Conservation (phyloP, 2,329 filamentous ascomycete species). For the Trichoderma simmonsii region DNA sequence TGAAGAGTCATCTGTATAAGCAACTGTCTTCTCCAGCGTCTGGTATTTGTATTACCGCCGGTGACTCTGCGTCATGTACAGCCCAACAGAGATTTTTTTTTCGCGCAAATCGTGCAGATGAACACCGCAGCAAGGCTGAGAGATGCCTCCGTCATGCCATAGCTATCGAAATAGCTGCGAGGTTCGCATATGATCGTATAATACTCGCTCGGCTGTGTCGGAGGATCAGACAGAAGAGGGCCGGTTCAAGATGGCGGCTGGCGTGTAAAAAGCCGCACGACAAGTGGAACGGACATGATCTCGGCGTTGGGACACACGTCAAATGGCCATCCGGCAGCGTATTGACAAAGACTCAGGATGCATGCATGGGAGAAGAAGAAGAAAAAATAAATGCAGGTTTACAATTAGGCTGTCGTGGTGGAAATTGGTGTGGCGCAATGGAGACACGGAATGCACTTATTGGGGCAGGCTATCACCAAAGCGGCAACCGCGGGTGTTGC, state of each 20-base stretch:
- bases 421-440: background rate
- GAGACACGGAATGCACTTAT: background rate
- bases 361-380: background rate
- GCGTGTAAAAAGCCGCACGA: background rate
- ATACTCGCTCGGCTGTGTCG: background rate
- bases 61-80: background rate
- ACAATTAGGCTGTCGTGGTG: background rate
- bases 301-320: background rate
- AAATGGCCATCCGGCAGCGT: background rate
- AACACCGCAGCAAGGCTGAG: background rate
- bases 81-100: background rate
- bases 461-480: conserved; percentile 1
- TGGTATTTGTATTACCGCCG: background rate
- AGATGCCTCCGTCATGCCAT: background rate
- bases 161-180: background rate
- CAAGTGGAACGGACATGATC: background rate
- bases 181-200: background rate
- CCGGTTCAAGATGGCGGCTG: background rate
- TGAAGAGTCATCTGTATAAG: background rate
- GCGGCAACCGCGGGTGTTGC: background rate
- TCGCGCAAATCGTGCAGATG: background rate
- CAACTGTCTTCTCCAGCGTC: background rate
- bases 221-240: background rate
- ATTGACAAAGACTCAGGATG: background rate
- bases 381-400: background rate